Conservation (phyloP, 2,329 filamentous ascomycete species). For the Zelopaecilomyces penicillatus region DNA sequence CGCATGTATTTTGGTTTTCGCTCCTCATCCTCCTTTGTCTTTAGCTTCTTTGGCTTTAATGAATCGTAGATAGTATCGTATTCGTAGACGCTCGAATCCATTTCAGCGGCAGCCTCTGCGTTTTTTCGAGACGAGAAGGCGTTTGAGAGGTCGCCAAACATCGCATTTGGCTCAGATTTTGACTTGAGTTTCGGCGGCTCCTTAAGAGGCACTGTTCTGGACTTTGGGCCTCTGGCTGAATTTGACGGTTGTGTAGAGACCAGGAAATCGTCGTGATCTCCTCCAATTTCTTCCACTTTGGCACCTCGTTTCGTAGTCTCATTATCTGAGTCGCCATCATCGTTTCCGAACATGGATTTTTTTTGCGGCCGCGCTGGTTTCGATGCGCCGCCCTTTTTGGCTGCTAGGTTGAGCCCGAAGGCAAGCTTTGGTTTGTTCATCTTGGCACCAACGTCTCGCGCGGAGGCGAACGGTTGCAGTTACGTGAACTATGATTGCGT, state of each 20-base stretch:
- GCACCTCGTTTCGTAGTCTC: conserved; percentile 29
- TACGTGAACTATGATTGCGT: no score
- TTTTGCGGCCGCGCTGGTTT: conserved; percentile 42
- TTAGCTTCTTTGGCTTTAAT: conserved; percentile 57
- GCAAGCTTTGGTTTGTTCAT: conserved; percentile 43
- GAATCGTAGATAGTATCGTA: conserved; percentile 79
- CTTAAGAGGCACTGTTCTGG: conserved; percentile 23
- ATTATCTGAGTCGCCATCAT: conserved; percentile 46
- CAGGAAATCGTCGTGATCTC: conserved; percentile 47
- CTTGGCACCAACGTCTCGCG: conserved; percentile 2
- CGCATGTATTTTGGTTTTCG: conserved; percentile 72
- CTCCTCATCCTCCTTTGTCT: conserved; percentile 44
- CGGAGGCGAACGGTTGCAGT: no score
- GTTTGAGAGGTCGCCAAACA: conserved; percentile 60
- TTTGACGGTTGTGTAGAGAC: conserved; percentile 9
- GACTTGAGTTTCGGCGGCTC: conserved; percentile 36
- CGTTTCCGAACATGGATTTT: conserved; percentile 52
- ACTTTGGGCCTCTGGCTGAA: conserved; percentile 25
- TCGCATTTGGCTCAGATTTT: conserved; percentile 32
- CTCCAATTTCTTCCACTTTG: conserved; percentile 52
- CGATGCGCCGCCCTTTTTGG: conserved; percentile 44
- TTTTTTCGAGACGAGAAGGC: conserved; percentile 54
- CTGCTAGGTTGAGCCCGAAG: conserved; percentile 49
- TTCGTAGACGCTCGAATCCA: conserved; percentile 73
- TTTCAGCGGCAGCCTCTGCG: conserved; percentile 53